Conservation (phyloP, 768 basidiomycete species). For the Hypsizygus marmoreus region DNA sequence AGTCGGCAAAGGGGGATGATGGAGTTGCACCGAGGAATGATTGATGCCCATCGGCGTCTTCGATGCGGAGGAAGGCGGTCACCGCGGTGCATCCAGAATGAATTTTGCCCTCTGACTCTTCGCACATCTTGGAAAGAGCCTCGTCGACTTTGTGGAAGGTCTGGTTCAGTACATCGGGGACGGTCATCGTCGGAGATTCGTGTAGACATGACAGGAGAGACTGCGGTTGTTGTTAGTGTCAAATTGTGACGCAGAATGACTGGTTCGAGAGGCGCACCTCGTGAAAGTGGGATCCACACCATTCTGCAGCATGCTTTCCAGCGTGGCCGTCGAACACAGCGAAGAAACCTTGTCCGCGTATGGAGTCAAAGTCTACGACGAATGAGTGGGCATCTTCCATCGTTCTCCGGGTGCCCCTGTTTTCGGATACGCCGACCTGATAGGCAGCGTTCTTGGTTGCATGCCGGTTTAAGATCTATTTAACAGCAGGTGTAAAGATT, state of each 20-base stretch:
- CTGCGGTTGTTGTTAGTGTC: constrained; percentile 20
- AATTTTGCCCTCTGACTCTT: constrained; percentile 87
- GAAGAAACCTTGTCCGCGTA: constrained; percentile 96
- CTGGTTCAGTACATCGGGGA: constrained; percentile 89
- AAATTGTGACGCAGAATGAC: background rate
- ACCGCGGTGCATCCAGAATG: constrained; percentile 98
- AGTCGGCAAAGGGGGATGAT: constrained; percentile 32
- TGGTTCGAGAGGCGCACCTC: constrained; percentile 51
- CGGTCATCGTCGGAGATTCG: constrained; percentile 51
- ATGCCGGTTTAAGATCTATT: constrained; percentile 74
- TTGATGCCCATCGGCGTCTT: constrained; percentile 76
- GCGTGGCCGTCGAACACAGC: constrained; percentile 99
- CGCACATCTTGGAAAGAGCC: constrained; percentile 79
- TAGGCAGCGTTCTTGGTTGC: constrained; percentile 66
- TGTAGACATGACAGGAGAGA: constrained; percentile 70
- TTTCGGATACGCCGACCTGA: constrained; percentile 75
- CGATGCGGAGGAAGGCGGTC: constrained; percentile 91
- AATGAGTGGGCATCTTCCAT: constrained; percentile 99
- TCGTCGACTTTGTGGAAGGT: constrained; percentile 94
- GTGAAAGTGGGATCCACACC: constrained; percentile 97
- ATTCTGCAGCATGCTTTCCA: constrained; percentile 97
- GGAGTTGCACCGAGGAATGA: constrained; percentile 51
- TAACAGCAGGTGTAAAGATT: constrained; percentile 4
- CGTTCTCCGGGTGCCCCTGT: constrained; percentile 85
- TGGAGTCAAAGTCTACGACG: constrained; percentile 87